Percentiles rank a stretch among this genome's conserved stretches.
Evolutionary conservation across 257 asterid species (phyloP).

Genomic region (Solanum gracilifrons): DNA sequence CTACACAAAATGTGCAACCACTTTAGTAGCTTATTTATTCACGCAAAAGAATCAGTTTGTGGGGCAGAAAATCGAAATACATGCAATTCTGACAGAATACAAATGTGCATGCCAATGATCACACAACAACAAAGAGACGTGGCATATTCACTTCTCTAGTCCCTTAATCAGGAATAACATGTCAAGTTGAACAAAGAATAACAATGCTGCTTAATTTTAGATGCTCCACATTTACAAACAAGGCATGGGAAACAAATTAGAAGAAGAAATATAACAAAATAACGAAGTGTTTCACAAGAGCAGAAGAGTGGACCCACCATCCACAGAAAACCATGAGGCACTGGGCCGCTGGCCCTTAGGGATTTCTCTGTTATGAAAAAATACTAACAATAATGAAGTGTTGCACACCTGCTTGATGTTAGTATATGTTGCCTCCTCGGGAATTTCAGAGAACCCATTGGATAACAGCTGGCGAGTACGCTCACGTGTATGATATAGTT

Average conservation of each 20-base stretch:
- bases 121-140: not conserved
- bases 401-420: constrained; percentile 25
- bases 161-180: not conserved
- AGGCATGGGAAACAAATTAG: not conserved
- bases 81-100: not conserved
- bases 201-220: not conserved
- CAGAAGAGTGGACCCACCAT: not conserved
- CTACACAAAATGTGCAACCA: constrained; percentile 6
- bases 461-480: constrained; percentile 37
- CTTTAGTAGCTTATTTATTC: not conserved
- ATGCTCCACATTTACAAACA: not conserved
- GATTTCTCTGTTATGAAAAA: not conserved
- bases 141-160: not conserved
- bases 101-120: not conserved
- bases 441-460: constrained; percentile 34
- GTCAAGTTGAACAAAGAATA: not conserved
- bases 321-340: not conserved
- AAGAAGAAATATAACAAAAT: not conserved
- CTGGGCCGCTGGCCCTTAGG: not conserved
- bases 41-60: not conserved
- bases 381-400: not conserved
- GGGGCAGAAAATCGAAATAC: not conserved
- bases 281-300: not conserved
- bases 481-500: constrained; percentile 39
- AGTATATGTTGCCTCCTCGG: constrained; percentile 30